Base-by-base conservation (phyloP, 192 early-diverging fungal genomes). In the Coemansia sp. region DNA sequence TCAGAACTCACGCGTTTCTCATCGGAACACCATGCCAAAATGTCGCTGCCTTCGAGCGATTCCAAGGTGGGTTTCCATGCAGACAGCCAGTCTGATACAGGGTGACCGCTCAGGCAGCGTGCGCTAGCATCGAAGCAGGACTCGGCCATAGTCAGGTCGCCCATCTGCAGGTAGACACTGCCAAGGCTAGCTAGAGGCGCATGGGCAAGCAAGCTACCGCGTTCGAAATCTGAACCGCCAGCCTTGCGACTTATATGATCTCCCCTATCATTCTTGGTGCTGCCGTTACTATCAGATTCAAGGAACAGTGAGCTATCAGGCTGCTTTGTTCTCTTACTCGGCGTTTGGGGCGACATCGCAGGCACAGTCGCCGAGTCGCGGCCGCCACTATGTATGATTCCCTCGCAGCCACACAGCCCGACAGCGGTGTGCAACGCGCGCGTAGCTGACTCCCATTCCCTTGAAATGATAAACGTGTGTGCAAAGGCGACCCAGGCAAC, bases 401-500 rank as follows among this genome's bases (percentile, higher is more conserved):
- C 72, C 46, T 78, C 80, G 60, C 75, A 78, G 5, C 80, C 80
- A 48, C 75, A 82, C n/a, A 82, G 40, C 12, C 71, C 71, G 2
- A 78, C 75, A 0, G 80, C 80, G 0, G 75, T 82, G 67, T 82
- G 75, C 58, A 82, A 28, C 2, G 80, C 80, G 15, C 75, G 74
- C 4, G 72, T 78, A 12, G 80, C 80, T 5, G 80, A 70, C 64
- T 82, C 80, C 80, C 80, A 82, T 34, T 82, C 80, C 45, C 80
- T 69, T 1, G 75, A 51, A 23, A 82, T 46, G 4, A 78, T 43
- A 61, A 82, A 82, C 2, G 75, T 82, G 10, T 82, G 80, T 0
- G 80, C 80, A 74, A 82, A 82, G 35, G 80, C 75, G 9, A 77
- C 65, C 80, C 80, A 82, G 0, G 80, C 80, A 13, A 69, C 65